Percentiles rank a stretch among this genome's conserved stretches.
Conservation (phyloP, 352 stramenopile genomes). For the Globisporangium megalacanthum region DNA sequence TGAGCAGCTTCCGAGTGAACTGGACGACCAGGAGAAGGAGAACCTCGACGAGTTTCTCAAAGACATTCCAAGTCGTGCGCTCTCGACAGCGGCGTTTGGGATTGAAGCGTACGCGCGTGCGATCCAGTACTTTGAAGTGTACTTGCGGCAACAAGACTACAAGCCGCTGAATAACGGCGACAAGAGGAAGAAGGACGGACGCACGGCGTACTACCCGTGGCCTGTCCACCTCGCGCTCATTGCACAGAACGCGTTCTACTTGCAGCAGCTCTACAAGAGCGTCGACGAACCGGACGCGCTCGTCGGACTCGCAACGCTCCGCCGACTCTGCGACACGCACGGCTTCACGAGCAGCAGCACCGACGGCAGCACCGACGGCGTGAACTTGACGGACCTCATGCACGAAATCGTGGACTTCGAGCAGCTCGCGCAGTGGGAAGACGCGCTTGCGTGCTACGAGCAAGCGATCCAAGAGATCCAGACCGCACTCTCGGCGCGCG, state of each 20-base stretch:
- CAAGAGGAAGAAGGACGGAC: background rate
- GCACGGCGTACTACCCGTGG: conserved; percentile 8
- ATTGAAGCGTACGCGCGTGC: conserved; percentile 67
- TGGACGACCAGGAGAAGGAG: conserved; percentile 74
- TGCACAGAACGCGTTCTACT: conserved; percentile 58
- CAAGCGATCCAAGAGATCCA: conserved; percentile 73
- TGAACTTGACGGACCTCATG: conserved; percentile 63
- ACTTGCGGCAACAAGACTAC: conserved; percentile 51
- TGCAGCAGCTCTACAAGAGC: conserved; percentile 74
- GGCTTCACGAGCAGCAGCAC: conserved; percentile 23
- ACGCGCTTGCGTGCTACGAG: conserved; percentile 72
- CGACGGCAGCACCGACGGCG: conserved; percentile 22
- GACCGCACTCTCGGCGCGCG: conserved; percentile 30
- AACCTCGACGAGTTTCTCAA: conserved; percentile 75
- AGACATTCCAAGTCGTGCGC: conserved; percentile 50
- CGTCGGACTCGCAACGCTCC: conserved; percentile 49
- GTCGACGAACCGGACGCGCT: conserved; percentile 69
- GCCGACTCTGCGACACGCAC: conserved; percentile 43
- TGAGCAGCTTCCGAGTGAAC: conserved; percentile 34
- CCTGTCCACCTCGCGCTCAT: conserved; percentile 43
- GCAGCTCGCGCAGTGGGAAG: conserved; percentile 70
- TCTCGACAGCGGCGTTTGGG: conserved; percentile 66
- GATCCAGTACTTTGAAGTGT: conserved; percentile 74
- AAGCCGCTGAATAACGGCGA: conserved; percentile 2
- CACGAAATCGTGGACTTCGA: conserved; percentile 67